These are phyloP conservation scores for Nephelium lappaceum DNA, from an alignment of 345 rosid species.

Conservation along the genomic window DNA sequence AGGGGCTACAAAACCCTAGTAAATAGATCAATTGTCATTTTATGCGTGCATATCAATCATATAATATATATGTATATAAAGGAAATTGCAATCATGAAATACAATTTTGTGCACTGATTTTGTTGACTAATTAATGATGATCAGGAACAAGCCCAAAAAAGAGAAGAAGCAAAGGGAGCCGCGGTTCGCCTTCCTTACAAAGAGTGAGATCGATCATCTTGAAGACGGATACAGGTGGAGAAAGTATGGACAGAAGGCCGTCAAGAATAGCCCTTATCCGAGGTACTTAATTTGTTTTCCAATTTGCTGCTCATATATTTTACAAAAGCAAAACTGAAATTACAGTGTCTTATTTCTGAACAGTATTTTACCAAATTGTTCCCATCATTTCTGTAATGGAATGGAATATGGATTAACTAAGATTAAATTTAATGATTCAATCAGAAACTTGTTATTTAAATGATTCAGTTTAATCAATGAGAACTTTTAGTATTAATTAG, in stretches of 20 bases:
- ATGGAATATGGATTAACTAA: neutral
- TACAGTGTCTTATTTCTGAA: slow-evolving; percentile 2
- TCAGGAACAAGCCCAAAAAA: slow-evolving; percentile 43
- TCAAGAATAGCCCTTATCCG: slow-evolving; percentile 42
- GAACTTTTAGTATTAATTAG: neutral
- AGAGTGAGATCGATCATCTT: slow-evolving; percentile 43
- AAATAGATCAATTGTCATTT: neutral
- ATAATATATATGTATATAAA: neutral
- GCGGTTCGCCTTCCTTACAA: slow-evolving; percentile 42
- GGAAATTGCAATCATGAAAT: neutral
- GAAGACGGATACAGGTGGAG: slow-evolving; percentile 54
- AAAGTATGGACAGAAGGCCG: slow-evolving; percentile 51
- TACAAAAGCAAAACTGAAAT: neutral
- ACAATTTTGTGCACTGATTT: neutral
- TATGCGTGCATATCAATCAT: neutral
- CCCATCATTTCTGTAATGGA: neutral
- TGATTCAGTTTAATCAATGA: neutral
- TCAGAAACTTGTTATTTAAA: neutral
- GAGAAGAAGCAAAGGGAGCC: slow-evolving; percentile 40
- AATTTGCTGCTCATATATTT: neutral
- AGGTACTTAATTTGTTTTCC: slow-evolving; percentile 21
- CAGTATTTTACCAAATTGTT: neutral
- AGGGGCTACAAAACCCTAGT: slow-evolving; percentile 16
- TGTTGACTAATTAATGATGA: neutral
- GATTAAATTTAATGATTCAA: neutral